Evolutionary conservation across 164 flowering plant genomes (phyloP).

Genomic region (Kingdonia uniflora): DNA sequence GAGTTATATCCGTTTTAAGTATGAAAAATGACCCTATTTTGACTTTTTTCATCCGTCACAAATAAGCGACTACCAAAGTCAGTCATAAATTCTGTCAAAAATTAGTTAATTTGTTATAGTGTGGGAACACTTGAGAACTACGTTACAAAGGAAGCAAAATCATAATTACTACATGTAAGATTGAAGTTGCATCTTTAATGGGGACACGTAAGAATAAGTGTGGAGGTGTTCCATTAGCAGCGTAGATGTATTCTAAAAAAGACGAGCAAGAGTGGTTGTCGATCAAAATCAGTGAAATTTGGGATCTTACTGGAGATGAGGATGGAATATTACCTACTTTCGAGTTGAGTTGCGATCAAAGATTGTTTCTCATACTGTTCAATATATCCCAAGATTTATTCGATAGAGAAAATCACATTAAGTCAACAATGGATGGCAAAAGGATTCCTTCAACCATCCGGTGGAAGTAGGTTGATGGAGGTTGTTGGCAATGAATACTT

Average conservation of each 20-base stretch:
- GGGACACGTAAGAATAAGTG: neutral
- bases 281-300: conserved; percentile 1
- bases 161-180: neutral
- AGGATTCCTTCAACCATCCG: neutral
- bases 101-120: too few species aligned
- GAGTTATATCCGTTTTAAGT: too few species aligned
- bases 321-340: neutral
- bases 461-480: neutral
- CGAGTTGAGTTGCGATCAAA: conserved; percentile 3
- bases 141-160: neutral
- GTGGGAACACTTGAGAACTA: neutral
- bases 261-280: neutral
- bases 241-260: neutral
- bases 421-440: conserved; percentile 6
- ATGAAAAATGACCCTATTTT: too few species aligned
- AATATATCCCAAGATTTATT: conserved; percentile 1
- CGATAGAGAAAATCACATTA: neutral
- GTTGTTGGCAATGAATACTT: conserved; percentile 1
- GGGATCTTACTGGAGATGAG: neutral
- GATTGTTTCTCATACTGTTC: conserved; percentile 5
- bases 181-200: neutral
- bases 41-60: too few species aligned
- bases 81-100: too few species aligned
- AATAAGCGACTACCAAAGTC: too few species aligned
- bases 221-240: conserved; percentile 5